These are phyloP conservation scores for Pseudocercospora vitis DNA, from an alignment of 2,329 filamentous ascomycete species.

Conservation along the genomic window DNA sequence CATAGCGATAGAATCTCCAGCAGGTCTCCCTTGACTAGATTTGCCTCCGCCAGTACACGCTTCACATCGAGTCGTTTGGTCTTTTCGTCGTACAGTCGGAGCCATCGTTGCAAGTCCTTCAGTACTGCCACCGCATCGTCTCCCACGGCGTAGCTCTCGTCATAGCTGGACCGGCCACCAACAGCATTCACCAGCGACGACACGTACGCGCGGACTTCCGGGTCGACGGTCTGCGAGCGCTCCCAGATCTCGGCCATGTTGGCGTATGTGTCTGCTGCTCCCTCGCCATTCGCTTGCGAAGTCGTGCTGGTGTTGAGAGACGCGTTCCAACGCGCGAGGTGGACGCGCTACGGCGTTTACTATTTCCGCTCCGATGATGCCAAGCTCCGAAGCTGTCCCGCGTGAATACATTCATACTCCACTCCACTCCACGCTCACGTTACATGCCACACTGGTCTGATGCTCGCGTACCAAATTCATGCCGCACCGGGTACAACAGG, in stretches of 20 bases:
- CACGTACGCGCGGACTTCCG: constrained; percentile 88
- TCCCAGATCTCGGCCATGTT: constrained; percentile 3
- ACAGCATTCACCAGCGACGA: constrained; percentile 92
- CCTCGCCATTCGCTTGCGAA: too few species aligned
- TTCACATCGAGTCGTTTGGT: constrained; percentile 93
- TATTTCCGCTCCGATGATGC: too few species aligned
- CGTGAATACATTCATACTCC: too few species aligned
- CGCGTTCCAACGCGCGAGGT: neutral
- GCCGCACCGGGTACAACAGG: too few species aligned
- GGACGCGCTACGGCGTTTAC: neutral
- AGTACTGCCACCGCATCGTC: constrained; percentile 90
- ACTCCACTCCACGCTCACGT: too few species aligned
- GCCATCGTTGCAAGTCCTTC: constrained; percentile 91
- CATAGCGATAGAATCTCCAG: constrained; percentile 84
- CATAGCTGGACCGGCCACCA: constrained; percentile 36
- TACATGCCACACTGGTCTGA: too few species aligned
- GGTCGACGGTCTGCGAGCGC: constrained; percentile 61
- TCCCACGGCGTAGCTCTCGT: constrained; percentile 72
- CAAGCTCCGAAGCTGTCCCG: neutral
- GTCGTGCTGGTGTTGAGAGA: neutral
- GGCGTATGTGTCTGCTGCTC: neutral
- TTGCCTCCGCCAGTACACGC: constrained; percentile 85
- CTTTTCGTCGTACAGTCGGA: constrained; percentile 75
- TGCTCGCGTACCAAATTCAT: too few species aligned
- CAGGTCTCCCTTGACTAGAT: constrained; percentile 85